phyloP scores from a whole-genome alignment of 768 basidiomycete species.

The Phlebiopsis flavidoalba region DNA sequence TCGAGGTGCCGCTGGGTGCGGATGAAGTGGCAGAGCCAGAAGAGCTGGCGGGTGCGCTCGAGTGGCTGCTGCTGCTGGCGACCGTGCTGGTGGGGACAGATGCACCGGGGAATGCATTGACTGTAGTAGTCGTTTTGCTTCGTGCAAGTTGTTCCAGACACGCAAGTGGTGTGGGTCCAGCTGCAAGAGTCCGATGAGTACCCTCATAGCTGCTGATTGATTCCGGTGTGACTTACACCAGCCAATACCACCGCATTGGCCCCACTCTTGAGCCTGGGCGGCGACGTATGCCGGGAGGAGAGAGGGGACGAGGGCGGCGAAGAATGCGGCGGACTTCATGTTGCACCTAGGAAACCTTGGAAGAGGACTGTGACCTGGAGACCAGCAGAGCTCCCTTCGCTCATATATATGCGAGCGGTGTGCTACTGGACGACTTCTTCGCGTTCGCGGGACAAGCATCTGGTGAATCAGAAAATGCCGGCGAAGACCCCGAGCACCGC shows the following conservation, averaged over 20 bases:
- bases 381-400: background rate
- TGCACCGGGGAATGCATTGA: conserved; percentile 23
- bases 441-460: background rate
- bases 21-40: conserved; percentile 23
- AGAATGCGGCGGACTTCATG: conserved; percentile 40
- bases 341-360: conserved; percentile 6
- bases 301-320: conserved; percentile 35
- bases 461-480: conserved; percentile 19
- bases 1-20: conserved; percentile 21
- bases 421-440: background rate
- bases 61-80: conserved; percentile 7
- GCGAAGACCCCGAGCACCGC: conserved; percentile 24
- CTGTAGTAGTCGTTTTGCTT: conserved; percentile 28
- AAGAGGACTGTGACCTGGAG: conserved; percentile 14
- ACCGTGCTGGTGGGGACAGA: background rate
- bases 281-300: conserved; percentile 39
- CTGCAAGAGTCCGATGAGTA: conserved; percentile 11
- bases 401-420: conserved; percentile 13
- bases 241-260: conserved; percentile 49
- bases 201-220: background rate
- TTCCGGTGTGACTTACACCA: conserved; percentile 38
- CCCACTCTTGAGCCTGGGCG: conserved; percentile 39
- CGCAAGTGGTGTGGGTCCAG: conserved; percentile 30
- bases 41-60: conserved; percentile 13
- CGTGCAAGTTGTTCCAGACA: conserved; percentile 26